Evolutionary conservation across 2,329 filamentous ascomycete species (phyloP), one percentile per base, ranked within the genome.

Genomic region (Aspergillus costaricaensis): DNA sequence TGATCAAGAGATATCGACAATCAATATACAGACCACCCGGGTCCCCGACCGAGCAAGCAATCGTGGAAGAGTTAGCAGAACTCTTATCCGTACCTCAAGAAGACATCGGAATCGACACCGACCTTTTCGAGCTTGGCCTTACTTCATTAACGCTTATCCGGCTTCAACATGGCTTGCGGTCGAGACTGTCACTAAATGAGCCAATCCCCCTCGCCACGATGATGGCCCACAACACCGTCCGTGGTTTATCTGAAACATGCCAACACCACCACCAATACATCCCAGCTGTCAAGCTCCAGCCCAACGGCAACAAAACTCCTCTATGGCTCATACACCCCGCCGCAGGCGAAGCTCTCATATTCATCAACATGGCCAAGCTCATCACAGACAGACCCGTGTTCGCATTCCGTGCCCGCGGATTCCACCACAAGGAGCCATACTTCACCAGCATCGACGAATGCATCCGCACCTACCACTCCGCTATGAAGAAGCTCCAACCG

Each of bases 401-500:
- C 19, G 63, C 60, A 6, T 44, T 68, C 32, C 60, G 65, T 0
- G 58, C 65, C 3, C 59, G 63, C 2, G 66, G 66, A 7, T 64
- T 68, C 59, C 59, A 63, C n/a, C 41, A 53, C 14, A 74, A 72
- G 14, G 74, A 83, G 47, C 3, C 53, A 0, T 65, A 58, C 44
- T 82, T 83, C 68, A 59, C 47, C 0, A 65, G 55, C 36, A 71
- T 84, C 19, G 56, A 63, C 0, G 81, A 85, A 50, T 67, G 73
- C 0, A 69, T 82, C 1, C 58, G 65, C 0, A 75, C 67, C 0
- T 85, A 85, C 65, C 60, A 70, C 7, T 38, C 53, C 0, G 75
- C 77, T 0, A 78, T 85, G 32, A 74, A 74, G n/a, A 27, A 56
- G 4, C 60, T 58, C 1, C 83, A 85, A 62, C 81, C 82, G 0